Conservation (phyloP, 768 basidiomycete genomes). For the Saitozyma sp. region DNA sequence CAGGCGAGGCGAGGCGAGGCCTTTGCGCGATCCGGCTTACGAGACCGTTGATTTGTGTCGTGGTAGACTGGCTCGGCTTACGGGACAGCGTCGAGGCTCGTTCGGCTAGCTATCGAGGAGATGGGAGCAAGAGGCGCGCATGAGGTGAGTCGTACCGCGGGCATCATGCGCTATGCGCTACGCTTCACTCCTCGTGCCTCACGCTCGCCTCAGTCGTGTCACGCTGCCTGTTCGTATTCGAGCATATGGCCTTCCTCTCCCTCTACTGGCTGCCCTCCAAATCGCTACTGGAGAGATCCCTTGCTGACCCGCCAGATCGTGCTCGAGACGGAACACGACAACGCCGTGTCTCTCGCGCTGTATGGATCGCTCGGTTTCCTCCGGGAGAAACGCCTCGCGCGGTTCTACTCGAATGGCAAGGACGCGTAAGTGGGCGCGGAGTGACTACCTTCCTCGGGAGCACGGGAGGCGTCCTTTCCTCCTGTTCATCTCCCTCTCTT, state of each 20-base stretch:
- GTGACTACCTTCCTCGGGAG: not conserved
- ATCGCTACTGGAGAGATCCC: no score
- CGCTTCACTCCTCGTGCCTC: not conserved
- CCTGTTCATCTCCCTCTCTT: not conserved
- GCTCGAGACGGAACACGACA: constrained; percentile 95
- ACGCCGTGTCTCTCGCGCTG: constrained; percentile 77
- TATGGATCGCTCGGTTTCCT: constrained; percentile 94
- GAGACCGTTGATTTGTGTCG: no score
- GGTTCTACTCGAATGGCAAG: constrained; percentile 97
- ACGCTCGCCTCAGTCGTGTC: not conserved
- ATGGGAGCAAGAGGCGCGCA: constrained; percentile 82
- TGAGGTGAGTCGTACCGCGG: constrained; percentile 64
- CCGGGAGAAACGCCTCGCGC: constrained; percentile 86
- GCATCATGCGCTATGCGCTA: not conserved
- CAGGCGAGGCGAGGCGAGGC: no score
- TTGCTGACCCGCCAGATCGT: constrained; percentile 63
- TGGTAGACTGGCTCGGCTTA: constrained; percentile 21
- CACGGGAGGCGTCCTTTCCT: not conserved
- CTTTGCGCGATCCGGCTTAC: no score
- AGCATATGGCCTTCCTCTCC: not conserved
- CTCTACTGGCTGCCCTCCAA: no score
- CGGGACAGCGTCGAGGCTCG: constrained; percentile 78
- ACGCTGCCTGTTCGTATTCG: not conserved
- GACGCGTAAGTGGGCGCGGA: constrained; percentile 64
- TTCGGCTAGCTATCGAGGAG: constrained; percentile 73